Evolutionary conservation across 2,329 filamentous ascomycete genomes (phyloP), one percentile per base, ranked within the genome.

Genomic region (Fusarium albidum): DNA sequence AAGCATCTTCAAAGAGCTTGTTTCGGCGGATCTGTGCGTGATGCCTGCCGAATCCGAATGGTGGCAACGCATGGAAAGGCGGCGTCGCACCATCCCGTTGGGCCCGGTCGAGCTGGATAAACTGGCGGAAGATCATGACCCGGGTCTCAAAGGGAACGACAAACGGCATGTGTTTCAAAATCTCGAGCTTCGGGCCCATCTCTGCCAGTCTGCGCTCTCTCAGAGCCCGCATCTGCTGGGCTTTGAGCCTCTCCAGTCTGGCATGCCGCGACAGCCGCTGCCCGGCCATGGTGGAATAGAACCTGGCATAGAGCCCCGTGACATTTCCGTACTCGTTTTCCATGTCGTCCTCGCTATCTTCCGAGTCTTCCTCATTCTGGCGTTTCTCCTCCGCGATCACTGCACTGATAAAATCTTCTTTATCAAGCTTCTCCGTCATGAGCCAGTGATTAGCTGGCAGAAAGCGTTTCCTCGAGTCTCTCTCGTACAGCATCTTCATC

Each of bases 141-240:
- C 95, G 82, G 0, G 91, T 95, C 31, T 91, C 86, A 65, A 99
- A 99, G 0, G 94, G 95, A 37, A 99, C 95, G 62, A 94, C 90
- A 70, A 98, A 99, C 0, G 95, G 95, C 87, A 99, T 96, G 67
- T 98, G 96, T 63, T 95, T 89, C 43, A 99, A 75, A 6, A 99
- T 90, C 68, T 97, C 93, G 9, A 97, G 79, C 63, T 94, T 88
- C 1, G 95, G 94, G 1, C 90, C 91, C 55, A 96, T 86, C 12
- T 89, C 83, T 40, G 93, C 90, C 18, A 96, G 76, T 55, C 90
- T 84, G 60, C 90, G 86, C 62, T 88, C 86, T 31, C 88, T 82
- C 35, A 87, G 86, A 7, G 83, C 81, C 67, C 86, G 86, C 58
- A 86, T 83, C 66, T 91, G 86, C 60, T 86, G 83, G 32, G 80